These are phyloP conservation scores for Calonectria honghensis DNA, from an alignment of 2,329 filamentous ascomycete species.

Conservation along the genomic window DNA sequence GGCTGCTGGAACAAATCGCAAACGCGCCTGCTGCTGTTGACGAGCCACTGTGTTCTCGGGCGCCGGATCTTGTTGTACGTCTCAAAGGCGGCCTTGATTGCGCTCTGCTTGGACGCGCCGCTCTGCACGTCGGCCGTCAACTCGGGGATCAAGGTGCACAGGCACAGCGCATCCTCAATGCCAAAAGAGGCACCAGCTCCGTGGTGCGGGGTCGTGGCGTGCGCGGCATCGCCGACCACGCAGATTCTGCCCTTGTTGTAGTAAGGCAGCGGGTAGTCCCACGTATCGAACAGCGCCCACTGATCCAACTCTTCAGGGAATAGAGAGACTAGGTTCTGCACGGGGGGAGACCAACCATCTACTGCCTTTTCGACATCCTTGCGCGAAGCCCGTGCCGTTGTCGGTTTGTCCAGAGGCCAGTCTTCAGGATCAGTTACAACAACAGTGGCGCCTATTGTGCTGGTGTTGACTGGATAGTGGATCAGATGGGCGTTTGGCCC, in stretches of 20 bases:
- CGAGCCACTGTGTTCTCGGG: background rate
- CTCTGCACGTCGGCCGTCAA: background rate
- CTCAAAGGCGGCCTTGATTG: background rate
- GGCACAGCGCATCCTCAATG: constrained; percentile 3
- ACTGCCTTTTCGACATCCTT: background rate
- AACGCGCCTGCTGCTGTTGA: background rate
- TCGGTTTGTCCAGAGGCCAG: constrained; percentile 2
- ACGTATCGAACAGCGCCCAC: constrained; percentile 4
- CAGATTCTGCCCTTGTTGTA: constrained; percentile 10
- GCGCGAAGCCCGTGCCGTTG: background rate
- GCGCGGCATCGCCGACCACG: background rate
- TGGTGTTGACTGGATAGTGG: constrained; percentile 8
- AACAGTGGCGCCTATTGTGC: background rate
- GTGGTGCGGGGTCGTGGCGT: constrained; percentile 4
- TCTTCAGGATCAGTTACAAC: background rate
- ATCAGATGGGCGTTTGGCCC: constrained; percentile 5
- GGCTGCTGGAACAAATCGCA: background rate
- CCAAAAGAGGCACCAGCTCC: background rate
- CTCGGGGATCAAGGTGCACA: background rate
- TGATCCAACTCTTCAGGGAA: background rate
- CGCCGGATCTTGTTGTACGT: background rate
- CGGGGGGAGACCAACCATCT: background rate
- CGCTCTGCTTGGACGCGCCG: background rate
- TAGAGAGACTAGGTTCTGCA: background rate
- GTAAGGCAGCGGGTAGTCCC: background rate